Evolutionary conservation across 805 yeast species (phyloP).

Genomic region (Candida suzukii): DNA sequence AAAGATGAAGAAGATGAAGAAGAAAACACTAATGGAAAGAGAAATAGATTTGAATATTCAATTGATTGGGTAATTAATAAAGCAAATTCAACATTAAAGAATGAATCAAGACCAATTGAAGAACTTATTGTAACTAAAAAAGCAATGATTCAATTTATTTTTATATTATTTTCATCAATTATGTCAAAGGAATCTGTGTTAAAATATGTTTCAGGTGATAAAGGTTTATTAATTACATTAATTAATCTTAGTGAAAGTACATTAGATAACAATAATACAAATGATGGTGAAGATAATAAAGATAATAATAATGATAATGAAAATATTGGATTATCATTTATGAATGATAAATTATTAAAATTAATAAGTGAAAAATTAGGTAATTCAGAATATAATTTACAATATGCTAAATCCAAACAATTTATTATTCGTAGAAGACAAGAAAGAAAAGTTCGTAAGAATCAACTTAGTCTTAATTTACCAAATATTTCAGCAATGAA

Average conservation of each 20-base stretch:
- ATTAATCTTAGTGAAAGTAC: slow-evolving; percentile 25
- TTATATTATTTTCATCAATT: slow-evolving; percentile 10
- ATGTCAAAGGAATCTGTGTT: not conserved
- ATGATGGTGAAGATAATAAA: slow-evolving; percentile 43
- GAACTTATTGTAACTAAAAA: slow-evolving; percentile 55
- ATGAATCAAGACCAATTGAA: slow-evolving; percentile 47
- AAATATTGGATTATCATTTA: slow-evolving; percentile 26
- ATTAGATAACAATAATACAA: slow-evolving; percentile 18
- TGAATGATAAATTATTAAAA: slow-evolving; percentile 50
- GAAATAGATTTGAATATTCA: slow-evolving; percentile 28
- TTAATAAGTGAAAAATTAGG: slow-evolving; percentile 66
- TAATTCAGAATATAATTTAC: slow-evolving; percentile 54
- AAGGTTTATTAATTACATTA: slow-evolving; percentile 20
- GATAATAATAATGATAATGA: slow-evolving; percentile 35
- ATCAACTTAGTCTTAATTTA: slow-evolving; percentile 65
- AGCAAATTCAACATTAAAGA: slow-evolving; percentile 55
- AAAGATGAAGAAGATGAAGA: slow-evolving; percentile 19
- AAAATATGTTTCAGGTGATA: not conserved
- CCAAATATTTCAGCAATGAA: slow-evolving; percentile 81
- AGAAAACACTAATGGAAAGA: slow-evolving; percentile 17
- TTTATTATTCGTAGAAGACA: slow-evolving; percentile 54
- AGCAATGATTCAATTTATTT: slow-evolving; percentile 56
- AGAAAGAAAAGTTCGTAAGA: slow-evolving; percentile 70
- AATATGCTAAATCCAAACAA: slow-evolving; percentile 59
- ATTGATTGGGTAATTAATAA: slow-evolving; percentile 59